These are phyloP conservation scores for Russula sp. DNA, from an alignment of 768 basidiomycete genomes.

Conservation along the genomic window DNA sequence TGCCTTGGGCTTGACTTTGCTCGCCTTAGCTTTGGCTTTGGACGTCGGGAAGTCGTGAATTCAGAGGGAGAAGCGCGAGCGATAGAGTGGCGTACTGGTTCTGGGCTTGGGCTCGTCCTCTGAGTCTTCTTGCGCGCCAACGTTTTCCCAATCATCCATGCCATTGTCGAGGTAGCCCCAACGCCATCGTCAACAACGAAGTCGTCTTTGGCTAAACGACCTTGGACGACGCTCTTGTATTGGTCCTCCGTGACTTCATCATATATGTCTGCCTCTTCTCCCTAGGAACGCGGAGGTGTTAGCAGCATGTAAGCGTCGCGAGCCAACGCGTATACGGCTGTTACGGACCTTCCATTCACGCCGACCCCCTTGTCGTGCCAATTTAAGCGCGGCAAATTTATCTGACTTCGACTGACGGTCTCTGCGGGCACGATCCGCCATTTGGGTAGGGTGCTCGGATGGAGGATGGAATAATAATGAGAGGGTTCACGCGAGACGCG, in stretches of 20 bases:
- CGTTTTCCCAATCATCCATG: slow-evolving; percentile 86
- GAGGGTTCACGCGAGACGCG: neutral
- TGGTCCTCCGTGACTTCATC: slow-evolving; percentile 89
- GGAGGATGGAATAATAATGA: neutral
- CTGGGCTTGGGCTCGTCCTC: slow-evolving; percentile 44
- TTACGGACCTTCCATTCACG: slow-evolving; percentile 53
- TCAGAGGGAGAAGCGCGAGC: slow-evolving; percentile 19
- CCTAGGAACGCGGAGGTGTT: slow-evolving; percentile 34
- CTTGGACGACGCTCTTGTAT: slow-evolving; percentile 80
- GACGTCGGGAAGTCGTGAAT: slow-evolving; percentile 25
- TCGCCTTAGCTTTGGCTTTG: slow-evolving; percentile 41
- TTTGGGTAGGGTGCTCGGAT: slow-evolving; percentile 18
- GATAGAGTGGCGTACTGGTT: neutral
- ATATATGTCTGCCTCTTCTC: slow-evolving; percentile 70
- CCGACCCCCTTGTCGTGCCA: slow-evolving; percentile 40
- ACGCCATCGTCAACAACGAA: slow-evolving; percentile 97
- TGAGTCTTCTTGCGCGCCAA: slow-evolving; percentile 46
- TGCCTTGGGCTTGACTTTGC: slow-evolving; percentile 43
- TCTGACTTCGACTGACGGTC: slow-evolving; percentile 38
- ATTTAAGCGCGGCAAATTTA: slow-evolving; percentile 58
- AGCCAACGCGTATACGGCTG: slow-evolving; percentile 8
- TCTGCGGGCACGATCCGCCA: slow-evolving; percentile 35
- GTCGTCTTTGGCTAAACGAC: slow-evolving; percentile 81
- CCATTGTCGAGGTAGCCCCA: slow-evolving; percentile 94
- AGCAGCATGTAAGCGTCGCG: slow-evolving; percentile 11